Evolutionary conservation across 495 filamentous ascomycete genomes (phyloP), one percentile per base, ranked within the genome.

Genomic region (Daldinia bambusicola): DNA sequence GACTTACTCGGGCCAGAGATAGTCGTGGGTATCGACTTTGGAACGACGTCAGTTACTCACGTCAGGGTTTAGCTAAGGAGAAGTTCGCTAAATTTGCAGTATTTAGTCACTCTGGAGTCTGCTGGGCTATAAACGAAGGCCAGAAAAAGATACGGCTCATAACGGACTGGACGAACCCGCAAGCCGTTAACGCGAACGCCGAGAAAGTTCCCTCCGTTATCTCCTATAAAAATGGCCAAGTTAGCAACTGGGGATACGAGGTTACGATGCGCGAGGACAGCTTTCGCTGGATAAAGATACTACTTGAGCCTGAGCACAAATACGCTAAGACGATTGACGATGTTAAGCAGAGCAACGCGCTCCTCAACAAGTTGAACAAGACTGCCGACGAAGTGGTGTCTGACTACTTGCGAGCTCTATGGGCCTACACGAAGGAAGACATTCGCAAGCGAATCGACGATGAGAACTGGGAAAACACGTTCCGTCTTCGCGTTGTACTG

Each of bases 331-430:
- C 50, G 2, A 53, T 53, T 22, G 50, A 53, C 1, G 50, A 53
- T 4, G 50, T 53, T 14, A 32, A 53, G 22, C 26, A 53, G 13
- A 53, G 50, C 22, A 53, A 53, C 31, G 30, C 50, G 10, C 50
- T 53, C n/a, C 50, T 53, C 22, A 53, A 10, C 6, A 53, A 53
- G 2, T 32, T 53, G 50, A 53, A 53, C 3, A 53, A 53, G 2
- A 53, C 50, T 9, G 50, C 50, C 6, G 50, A 53, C 16, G 50
- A 53, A 20, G 50, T 53, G 16, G 50, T 53, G 13, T 53, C 66
- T 1, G 58, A 70, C 1, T 79, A 75, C 16, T 66, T 80, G 6
- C 68, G 69, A 0, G 51, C 38, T 4, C 66, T 81, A 5, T 81
- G 77, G 77, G 26, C 60, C 0, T 67, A 77, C 20, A 30, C 18